These are phyloP conservation scores for Penicillium paxilli DNA, from an alignment of 495 filamentous ascomycete species.

Conservation along the genomic window DNA sequence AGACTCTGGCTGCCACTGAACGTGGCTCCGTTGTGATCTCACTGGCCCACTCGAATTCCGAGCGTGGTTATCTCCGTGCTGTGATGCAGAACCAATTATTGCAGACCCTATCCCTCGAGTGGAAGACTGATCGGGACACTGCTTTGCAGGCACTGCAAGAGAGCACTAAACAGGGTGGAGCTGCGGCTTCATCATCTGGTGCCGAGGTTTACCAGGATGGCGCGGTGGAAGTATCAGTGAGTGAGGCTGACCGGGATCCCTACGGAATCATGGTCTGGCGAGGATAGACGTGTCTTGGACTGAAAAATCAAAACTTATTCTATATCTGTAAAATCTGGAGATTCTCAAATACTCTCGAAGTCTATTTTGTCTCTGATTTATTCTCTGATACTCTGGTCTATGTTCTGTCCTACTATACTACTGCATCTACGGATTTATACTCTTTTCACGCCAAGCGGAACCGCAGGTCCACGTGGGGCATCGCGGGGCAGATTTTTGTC, in stretches of 20 bases:
- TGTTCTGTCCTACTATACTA: too few relatives aligned
- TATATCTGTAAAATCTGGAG: too few relatives aligned
- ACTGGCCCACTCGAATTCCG: slow-evolving; percentile 89
- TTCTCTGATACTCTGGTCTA: not conserved
- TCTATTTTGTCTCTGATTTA: not conserved
- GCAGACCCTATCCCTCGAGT: slow-evolving; percentile 53
- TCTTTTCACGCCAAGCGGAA: too few relatives aligned
- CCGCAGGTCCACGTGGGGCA: slow-evolving; percentile 25
- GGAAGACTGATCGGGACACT: slow-evolving; percentile 45
- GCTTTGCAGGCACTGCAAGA: slow-evolving; percentile 30
- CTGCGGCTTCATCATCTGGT: slow-evolving; percentile 29
- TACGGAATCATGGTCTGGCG: slow-evolving; percentile 65
- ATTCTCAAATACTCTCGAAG: not conserved
- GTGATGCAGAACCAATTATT: slow-evolving; percentile 68
- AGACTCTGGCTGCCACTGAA: slow-evolving; percentile 82
- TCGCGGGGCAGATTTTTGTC: slow-evolving; percentile 13
- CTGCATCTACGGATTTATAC: too few relatives aligned
- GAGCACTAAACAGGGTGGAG: slow-evolving; percentile 22
- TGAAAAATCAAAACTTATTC: too few relatives aligned
- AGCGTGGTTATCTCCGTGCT: slow-evolving; percentile 73
- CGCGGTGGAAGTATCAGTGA: slow-evolving; percentile 66
- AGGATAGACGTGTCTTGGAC: too few relatives aligned
- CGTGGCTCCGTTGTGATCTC: slow-evolving; percentile 82
- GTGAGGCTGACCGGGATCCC: slow-evolving; percentile 77
- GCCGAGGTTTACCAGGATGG: slow-evolving; percentile 50